These are phyloP conservation scores for Penicillium sp. DNA, from an alignment of 2,329 filamentous ascomycete genomes.

Conservation along the genomic window DNA sequence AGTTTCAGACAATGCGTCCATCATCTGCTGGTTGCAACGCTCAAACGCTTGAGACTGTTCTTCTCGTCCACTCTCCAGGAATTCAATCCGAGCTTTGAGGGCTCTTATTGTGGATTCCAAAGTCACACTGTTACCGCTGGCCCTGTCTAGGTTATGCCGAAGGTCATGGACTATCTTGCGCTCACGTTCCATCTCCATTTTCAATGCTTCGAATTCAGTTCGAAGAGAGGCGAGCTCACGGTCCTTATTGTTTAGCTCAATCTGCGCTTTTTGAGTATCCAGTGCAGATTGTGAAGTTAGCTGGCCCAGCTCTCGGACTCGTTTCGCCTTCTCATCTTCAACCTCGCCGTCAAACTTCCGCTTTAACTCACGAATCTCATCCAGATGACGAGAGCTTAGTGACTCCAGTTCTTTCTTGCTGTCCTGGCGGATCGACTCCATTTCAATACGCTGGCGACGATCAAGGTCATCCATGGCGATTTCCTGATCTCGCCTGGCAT, in stretches of 20 bases:
- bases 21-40: conserved; percentile 73
- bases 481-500: conserved; percentile 52
- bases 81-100: conserved; percentile 77
- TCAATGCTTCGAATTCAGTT: conserved; percentile 40
- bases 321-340: conserved; percentile 56
- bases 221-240: conserved; percentile 51
- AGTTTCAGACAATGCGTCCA: conserved; percentile 69
- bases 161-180: conserved; percentile 58
- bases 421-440: conserved; percentile 44
- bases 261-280: conserved; percentile 41
- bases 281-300: conserved; percentile 34
- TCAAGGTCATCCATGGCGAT: conserved; percentile 53
- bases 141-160: conserved; percentile 58
- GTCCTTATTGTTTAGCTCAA: conserved; percentile 53
- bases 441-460: conserved; percentile 50
- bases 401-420: conserved; percentile 55
- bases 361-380: conserved; percentile 65
- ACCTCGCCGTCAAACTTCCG: conserved; percentile 63
- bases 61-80: conserved; percentile 84
- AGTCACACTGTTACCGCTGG: conserved; percentile 59
- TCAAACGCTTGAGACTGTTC: conserved; percentile 84
- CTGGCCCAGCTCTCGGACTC: conserved; percentile 41
- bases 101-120: conserved; percentile 74
- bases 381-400: conserved; percentile 60
- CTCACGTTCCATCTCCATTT: conserved; percentile 59